Evolutionary conservation across 129 eudicot species (phyloP), one percentile per base, ranked within the genome.

Genomic region (Saposhnikovia divaricata): DNA sequence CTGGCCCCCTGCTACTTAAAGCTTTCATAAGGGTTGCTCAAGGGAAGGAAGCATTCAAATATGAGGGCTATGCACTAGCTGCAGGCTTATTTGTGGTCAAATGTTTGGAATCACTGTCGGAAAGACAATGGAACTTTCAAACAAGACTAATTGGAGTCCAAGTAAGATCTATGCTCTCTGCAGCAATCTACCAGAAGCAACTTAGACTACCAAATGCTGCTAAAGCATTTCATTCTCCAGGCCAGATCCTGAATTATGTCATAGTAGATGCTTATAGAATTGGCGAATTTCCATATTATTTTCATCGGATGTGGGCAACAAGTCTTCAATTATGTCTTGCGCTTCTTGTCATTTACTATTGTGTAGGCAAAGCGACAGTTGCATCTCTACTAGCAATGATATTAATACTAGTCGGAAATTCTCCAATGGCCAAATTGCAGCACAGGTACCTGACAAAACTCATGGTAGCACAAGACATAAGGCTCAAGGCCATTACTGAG

Each of bases 221-320:
- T 5, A 91, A 81, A 72, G 76, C 75, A 44, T 75, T 15, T 18
- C 91, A 91, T 77, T 87, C 90, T 27, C 65, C 93, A 0, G 97
- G 93, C 25, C 87, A 89, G 79, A 87, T 91, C 10, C 84, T 91
- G 86, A 89, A 89, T 48, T 91, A 88, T 23, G 86, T 81, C 0
- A 88, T 89, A 0, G 88, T 90, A 6, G 96, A 90, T 83, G 86
- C 92, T n/a, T 85, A 80, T 72, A 83, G 79, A 86, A 79, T 88
- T 2, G 92, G 92, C 11, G 96, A 90, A 83, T 88, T 88, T 51
- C 90, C 89, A 15, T 88, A 77, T 75, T 86, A 84, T 88, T 79
- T 88, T 81, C 96, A 90, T 71, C 90, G 85, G 46, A 81, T 88
- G 34, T 90, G 96, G 96, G 68, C 89, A 28, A 88, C 84, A 16